Conservation (phyloP, 495 filamentous ascomycete species). For the Aspergillus saccharolyticus region DNA sequence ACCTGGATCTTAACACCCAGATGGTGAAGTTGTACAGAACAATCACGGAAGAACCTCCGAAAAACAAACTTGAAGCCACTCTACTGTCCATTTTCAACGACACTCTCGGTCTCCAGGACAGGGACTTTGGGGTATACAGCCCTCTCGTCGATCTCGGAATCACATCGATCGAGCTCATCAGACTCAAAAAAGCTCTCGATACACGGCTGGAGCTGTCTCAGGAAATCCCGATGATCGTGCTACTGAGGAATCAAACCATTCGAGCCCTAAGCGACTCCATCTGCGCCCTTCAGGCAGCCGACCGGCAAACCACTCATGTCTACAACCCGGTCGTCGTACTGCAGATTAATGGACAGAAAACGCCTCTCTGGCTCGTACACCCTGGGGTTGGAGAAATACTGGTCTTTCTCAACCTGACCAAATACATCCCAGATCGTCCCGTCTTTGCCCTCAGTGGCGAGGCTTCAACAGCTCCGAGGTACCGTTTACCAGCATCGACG, state of each 20-base stretch:
- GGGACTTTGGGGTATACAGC: constrained; percentile 23
- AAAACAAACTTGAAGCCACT: constrained; percentile 9
- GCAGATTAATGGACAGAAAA: constrained; percentile 35
- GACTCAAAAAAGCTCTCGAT: constrained; percentile 7
- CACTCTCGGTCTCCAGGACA: constrained; percentile 12
- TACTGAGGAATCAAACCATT: constrained; percentile 11
- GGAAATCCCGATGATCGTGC: constrained; percentile 7
- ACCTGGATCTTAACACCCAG: constrained; percentile 1
- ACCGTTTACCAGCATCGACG: constrained; percentile 30
- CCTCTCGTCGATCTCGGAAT: constrained; percentile 35
- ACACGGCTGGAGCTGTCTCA: background rate
- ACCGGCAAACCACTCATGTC: constrained; percentile 3
- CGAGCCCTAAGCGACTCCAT: constrained; percentile 23
- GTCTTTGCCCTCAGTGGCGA: constrained; percentile 48
- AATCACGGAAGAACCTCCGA: background rate
- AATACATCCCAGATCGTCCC: constrained; percentile 44
- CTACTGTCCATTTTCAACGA: constrained; percentile 18
- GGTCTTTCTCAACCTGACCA: constrained; percentile 48
- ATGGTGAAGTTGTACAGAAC: background rate
- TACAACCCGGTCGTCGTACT: constrained; percentile 48
- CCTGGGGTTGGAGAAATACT: constrained; percentile 54
- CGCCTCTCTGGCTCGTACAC: constrained; percentile 51
- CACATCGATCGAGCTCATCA: constrained; percentile 38
- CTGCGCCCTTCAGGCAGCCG: constrained; percentile 23
- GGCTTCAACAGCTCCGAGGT: constrained; percentile 45